Conservation (phyloP, 1,284 basidiomycete genomes). For the Heterobasidion irregulare region DNA sequence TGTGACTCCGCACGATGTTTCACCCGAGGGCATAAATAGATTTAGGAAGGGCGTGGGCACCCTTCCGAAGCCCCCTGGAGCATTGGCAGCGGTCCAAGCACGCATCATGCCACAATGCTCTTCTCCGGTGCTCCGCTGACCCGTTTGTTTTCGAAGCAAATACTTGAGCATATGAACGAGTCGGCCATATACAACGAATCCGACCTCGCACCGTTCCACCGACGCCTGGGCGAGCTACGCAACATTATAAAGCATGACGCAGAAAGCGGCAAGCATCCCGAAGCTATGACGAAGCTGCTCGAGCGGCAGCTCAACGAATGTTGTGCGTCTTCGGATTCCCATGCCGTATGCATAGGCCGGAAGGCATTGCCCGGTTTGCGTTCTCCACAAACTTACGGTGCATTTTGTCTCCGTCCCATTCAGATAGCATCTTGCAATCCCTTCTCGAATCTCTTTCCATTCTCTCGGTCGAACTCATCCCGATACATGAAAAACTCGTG, state of each 20-base stretch:
- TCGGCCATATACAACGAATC: constrained; percentile 88
- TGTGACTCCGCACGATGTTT: no score
- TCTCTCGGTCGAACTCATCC: constrained; percentile 80
- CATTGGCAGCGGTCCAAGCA: no score
- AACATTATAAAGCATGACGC: constrained; percentile 78
- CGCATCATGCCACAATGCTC: no score
- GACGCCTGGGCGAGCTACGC: constrained; percentile 71
- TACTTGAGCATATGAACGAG: constrained; percentile 89
- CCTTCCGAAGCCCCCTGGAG: no score
- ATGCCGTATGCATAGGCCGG: not conserved
- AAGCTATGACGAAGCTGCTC: constrained; percentile 84
- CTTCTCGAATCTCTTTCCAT: constrained; percentile 81
- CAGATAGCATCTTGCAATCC: constrained; percentile 51
- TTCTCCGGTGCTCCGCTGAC: not conserved
- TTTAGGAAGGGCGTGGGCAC: no score
- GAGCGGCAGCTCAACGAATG: constrained; percentile 89
- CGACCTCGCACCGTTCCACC: constrained; percentile 81
- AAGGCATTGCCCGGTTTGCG: not conserved
- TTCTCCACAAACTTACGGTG: not conserved
- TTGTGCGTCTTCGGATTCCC: constrained; percentile 42
- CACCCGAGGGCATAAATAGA: constrained; percentile 3
- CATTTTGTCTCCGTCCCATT: not conserved
- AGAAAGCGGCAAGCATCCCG: constrained; percentile 78
- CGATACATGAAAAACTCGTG: constrained; percentile 86
- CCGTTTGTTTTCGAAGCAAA: constrained; percentile 54